phyloP scores from a whole-genome alignment of 2,329 filamentous ascomycete species.

The Verticillium nonalfalfae region DNA sequence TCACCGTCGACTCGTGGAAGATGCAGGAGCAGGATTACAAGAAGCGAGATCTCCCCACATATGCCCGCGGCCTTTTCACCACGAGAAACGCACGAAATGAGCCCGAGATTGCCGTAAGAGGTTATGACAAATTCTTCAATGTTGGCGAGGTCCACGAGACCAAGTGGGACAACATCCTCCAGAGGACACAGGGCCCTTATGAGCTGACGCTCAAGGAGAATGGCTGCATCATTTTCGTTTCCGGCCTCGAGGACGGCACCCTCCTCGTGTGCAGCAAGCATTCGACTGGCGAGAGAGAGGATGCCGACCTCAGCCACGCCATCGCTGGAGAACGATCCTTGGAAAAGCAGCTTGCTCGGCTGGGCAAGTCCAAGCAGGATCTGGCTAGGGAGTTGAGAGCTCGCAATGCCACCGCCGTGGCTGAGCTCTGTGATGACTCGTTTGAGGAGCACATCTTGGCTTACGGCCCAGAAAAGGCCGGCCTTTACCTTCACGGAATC shows the following conservation, averaged over 20 bases:
- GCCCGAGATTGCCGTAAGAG: constrained; percentile 76
- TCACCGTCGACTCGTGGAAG: constrained; percentile 83
- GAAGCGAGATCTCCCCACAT: constrained; percentile 75
- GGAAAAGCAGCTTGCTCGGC: constrained; percentile 66
- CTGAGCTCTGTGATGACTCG: constrained; percentile 89
- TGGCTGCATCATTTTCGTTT: constrained; percentile 98
- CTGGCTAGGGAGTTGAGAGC: constrained; percentile 68
- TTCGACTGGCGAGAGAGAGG: constrained; percentile 76
- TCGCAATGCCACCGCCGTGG: constrained; percentile 90
- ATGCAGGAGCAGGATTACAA: constrained; percentile 91
- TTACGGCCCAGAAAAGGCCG: constrained; percentile 75
- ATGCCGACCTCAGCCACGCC: constrained; percentile 73
- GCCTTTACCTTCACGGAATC: constrained; percentile 91
- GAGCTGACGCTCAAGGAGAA: constrained; percentile 98
- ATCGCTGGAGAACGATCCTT: constrained; percentile 76
- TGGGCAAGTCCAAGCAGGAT: constrained; percentile 74
- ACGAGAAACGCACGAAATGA: constrained; percentile 57
- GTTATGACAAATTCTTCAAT: constrained; percentile 99
- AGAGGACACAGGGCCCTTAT: constrained; percentile 77
- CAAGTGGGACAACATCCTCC: constrained; percentile 72
- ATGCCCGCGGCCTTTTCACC: constrained; percentile 93
- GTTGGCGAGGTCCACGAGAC: constrained; percentile 75
- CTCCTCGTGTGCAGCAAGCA: constrained; percentile 98
- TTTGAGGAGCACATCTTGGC: constrained; percentile 97
- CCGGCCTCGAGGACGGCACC: constrained; percentile 81